Evolutionary conservation across 768 basidiomycete species (phyloP).

Genomic region (Lactarius pseudohatsudake): DNA sequence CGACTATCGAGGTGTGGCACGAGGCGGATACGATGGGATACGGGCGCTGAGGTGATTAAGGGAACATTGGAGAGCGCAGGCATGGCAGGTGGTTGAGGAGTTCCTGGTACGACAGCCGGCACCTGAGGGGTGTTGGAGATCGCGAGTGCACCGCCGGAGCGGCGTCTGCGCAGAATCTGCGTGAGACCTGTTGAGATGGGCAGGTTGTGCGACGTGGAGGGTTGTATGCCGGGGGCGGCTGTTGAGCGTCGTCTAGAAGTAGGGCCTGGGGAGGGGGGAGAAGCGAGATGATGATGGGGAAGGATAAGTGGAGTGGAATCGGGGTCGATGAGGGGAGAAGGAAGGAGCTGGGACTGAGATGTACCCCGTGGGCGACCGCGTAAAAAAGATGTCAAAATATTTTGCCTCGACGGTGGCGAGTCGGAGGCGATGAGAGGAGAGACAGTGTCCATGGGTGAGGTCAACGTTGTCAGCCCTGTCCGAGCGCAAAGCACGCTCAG

Average conservation of each 20-base stretch:
- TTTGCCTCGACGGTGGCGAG: conserved; percentile 46
- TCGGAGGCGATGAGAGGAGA: conserved; percentile 18
- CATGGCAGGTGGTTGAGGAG: conserved; percentile 29
- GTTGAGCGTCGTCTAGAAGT: conserved; percentile 42
- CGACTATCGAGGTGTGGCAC: conserved; percentile 94
- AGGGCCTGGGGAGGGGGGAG: conserved; percentile 33
- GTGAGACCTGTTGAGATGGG: conserved; percentile 44
- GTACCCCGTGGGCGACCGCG: conserved; percentile 67
- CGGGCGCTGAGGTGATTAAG: conserved; percentile 29
- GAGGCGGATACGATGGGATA: conserved; percentile 78
- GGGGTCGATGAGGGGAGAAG: conserved; percentile 37
- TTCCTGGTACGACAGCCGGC: conserved; percentile 30
- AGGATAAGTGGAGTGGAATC: conserved; percentile 49
- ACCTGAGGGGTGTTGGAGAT: conserved; percentile 34
- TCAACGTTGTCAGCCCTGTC: background rate
- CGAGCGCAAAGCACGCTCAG: background rate
- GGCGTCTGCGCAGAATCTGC: conserved; percentile 64
- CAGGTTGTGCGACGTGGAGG: conserved; percentile 39
- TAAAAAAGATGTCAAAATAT: conserved; percentile 72
- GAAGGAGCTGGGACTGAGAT: conserved; percentile 54
- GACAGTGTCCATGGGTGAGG: conserved; percentile 12
- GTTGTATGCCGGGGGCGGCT: conserved; percentile 39
- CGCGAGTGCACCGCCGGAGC: conserved; percentile 59
- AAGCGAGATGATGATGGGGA: conserved; percentile 35
- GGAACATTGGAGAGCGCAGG: conserved; percentile 30